These are phyloP conservation scores for Trichoderma koningii DNA, from an alignment of 2,329 filamentous ascomycete genomes.

Conservation along the genomic window DNA sequence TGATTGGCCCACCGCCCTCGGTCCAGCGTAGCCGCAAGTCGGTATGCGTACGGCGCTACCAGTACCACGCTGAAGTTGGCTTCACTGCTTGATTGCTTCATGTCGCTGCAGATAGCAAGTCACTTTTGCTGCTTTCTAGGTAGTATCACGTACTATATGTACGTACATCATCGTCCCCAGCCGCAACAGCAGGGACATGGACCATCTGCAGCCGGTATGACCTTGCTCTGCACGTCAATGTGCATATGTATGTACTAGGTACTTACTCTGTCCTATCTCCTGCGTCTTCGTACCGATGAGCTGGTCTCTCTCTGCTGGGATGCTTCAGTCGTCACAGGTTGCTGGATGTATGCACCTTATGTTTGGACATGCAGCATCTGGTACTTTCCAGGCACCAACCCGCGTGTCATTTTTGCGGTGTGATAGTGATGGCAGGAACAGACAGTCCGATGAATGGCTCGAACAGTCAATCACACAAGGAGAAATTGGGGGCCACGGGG, in stretches of 20 bases:
- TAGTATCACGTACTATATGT: no score
- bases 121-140: background rate
- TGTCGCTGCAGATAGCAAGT: background rate
- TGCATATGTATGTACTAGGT: background rate
- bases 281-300: background rate
- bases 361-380: no score
- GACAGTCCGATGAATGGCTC: background rate
- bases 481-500: background rate
- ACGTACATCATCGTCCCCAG: background rate
- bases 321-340: constrained; percentile 13
- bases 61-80: background rate
- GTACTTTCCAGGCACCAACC: no score
- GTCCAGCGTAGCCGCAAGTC: background rate
- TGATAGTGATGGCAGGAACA: constrained; percentile 1
- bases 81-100: background rate
- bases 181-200: background rate
- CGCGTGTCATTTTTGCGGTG: constrained; percentile 3
- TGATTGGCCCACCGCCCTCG: background rate
- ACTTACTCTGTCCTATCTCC: no score
- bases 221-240: constrained; percentile 14
- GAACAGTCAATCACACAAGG: background rate
- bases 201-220: background rate
- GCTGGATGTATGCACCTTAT: background rate
- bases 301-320: background rate
- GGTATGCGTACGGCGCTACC: constrained; percentile 6